phyloP scores from a whole-genome alignment of 2,329 filamentous ascomycete species.

The Lithohypha guttulata region DNA sequence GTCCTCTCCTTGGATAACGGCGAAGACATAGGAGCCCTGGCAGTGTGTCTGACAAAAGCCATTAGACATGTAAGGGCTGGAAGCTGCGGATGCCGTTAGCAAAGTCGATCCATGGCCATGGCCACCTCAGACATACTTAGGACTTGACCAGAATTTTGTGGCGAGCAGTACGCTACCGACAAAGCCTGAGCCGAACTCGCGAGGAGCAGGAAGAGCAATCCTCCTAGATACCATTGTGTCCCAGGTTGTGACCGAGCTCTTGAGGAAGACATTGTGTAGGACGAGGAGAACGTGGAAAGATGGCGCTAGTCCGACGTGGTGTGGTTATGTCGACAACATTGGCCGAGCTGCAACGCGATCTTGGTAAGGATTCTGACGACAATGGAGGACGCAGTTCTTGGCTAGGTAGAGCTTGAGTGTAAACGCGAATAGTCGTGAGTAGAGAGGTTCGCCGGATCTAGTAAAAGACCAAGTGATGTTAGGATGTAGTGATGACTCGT shows the following conservation, averaged over 20 bases:
- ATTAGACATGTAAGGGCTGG: constrained; percentile 26
- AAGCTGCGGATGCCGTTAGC: not conserved
- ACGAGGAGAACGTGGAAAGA: not conserved
- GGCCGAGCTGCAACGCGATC: not conserved
- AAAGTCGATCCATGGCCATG: not conserved
- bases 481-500: not conserved
- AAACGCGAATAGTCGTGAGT: too few relatives aligned
- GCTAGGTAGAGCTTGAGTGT: too few relatives aligned
- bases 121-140: constrained; percentile 1
- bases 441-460: constrained; percentile 10
- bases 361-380: too few relatives aligned
- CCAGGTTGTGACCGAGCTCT: constrained; percentile 6
- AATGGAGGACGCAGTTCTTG: too few relatives aligned
- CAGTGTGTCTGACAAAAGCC: constrained; percentile 34
- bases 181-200: constrained; percentile 3
- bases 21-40: constrained; percentile 33
- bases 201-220: constrained; percentile 2
- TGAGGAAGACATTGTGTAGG: constrained; percentile 8
- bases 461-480: constrained; percentile 8
- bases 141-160: not conserved
- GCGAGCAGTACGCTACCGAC: constrained; percentile 3
- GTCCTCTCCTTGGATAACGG: constrained; percentile 33
- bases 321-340: constrained; percentile 8
- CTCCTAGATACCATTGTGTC: constrained; percentile 3
- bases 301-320: constrained; percentile 7